These are phyloP conservation scores for Ustilago trichophora DNA, from an alignment of 1,284 basidiomycete genomes.

Conservation along the genomic window DNA sequence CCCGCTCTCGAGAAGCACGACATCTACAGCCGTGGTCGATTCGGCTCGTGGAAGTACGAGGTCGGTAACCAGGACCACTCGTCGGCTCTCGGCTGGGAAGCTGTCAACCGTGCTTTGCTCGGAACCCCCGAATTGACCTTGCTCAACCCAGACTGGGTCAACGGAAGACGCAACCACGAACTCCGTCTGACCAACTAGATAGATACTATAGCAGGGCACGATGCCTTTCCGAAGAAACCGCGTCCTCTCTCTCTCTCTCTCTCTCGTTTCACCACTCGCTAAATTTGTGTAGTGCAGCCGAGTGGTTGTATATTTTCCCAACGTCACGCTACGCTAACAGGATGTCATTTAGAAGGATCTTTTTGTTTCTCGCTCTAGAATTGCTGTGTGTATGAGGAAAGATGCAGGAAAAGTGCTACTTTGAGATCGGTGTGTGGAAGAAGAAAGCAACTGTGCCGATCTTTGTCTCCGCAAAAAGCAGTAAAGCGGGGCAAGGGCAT, in stretches of 20 bases:
- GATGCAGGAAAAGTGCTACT: too few species aligned
- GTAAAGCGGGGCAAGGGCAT: too few species aligned
- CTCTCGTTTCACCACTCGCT: too few species aligned
- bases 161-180: slow-evolving; percentile 69
- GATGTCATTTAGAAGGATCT: slow-evolving; percentile 12
- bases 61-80: slow-evolving; percentile 71
- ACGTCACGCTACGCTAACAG: slow-evolving; percentile 9
- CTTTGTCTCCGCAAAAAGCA: too few species aligned
- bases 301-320: slow-evolving; percentile 17
- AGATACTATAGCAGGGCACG: background rate
- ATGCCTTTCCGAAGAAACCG: too few species aligned
- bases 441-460: too few species aligned
- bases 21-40: slow-evolving; percentile 70
- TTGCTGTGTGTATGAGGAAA: background rate
- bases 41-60: slow-evolving; percentile 72
- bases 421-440: too few species aligned
- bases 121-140: slow-evolving; percentile 70
- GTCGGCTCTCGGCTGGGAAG: slow-evolving; percentile 71
- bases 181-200: slow-evolving; percentile 59
- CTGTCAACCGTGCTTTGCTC: slow-evolving; percentile 69
- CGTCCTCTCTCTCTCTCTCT: too few species aligned
- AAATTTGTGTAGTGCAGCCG: background rate
- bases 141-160: slow-evolving; percentile 69
- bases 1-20: slow-evolving; percentile 68
- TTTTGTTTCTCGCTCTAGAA: background rate